phyloP scores from a whole-genome alignment of 768 basidiomycete genomes.

The Amanita subjunquillea region DNA sequence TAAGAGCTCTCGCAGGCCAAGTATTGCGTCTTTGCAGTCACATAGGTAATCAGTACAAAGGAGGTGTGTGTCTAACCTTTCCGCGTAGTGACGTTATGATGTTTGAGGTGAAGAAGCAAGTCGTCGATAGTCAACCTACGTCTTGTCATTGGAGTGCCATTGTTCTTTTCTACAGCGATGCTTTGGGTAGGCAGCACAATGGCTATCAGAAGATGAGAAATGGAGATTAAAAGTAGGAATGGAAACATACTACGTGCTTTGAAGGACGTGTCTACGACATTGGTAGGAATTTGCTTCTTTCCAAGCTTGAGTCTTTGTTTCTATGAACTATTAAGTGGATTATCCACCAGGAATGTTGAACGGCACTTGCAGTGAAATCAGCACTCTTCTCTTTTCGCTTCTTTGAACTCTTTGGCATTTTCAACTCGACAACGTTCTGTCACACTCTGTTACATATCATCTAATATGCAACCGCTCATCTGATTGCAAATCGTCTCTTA shows the following conservation, averaged over 20 bases:
- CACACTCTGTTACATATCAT: not conserved
- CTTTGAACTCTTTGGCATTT: slow-evolving; percentile 52
- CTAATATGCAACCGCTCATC: not conserved
- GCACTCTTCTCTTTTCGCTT: slow-evolving; percentile 81
- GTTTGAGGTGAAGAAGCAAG: slow-evolving; percentile 68
- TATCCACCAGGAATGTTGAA: not conserved
- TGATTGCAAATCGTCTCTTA: too few species aligned
- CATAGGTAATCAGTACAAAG: not conserved
- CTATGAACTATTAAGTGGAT: slow-evolving; percentile 27
- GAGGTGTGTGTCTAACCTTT: slow-evolving; percentile 38
- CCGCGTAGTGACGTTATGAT: slow-evolving; percentile 70
- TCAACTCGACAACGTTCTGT: not conserved
- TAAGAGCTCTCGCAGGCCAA: slow-evolving; percentile 65
- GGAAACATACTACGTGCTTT: slow-evolving; percentile 73
- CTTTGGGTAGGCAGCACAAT: slow-evolving; percentile 86
- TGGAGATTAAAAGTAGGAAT: not conserved
- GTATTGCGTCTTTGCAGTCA: slow-evolving; percentile 50
- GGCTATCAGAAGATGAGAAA: slow-evolving; percentile 36
- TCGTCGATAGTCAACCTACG: slow-evolving; percentile 70
- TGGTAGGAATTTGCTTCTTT: slow-evolving; percentile 74
- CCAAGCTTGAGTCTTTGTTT: slow-evolving; percentile 97
- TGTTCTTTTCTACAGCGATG: slow-evolving; percentile 48
- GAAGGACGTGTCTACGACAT: slow-evolving; percentile 94
- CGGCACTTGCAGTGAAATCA: slow-evolving; percentile 63
- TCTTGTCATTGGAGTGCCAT: slow-evolving; percentile 57